phyloP scores from a whole-genome alignment of 1,284 basidiomycete genomes.

The Marasmius oreades region DNA sequence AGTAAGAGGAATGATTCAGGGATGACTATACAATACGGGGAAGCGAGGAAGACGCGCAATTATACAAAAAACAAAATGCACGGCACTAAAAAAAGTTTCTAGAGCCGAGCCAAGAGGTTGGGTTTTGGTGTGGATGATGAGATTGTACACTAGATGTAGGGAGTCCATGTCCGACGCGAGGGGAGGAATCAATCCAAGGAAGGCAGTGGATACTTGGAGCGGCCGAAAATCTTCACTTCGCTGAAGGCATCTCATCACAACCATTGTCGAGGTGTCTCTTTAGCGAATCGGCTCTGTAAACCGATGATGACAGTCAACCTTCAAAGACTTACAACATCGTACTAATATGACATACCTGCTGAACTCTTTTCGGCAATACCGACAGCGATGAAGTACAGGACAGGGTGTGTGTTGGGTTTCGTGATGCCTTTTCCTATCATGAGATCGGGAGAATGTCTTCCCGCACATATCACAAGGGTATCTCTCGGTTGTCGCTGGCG shows the following conservation, averaged over 20 bases:
- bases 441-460: constrained; percentile 71
- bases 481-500: constrained; percentile 46
- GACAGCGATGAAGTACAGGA: constrained; percentile 60
- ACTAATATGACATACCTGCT: constrained; percentile 52
- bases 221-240: background rate
- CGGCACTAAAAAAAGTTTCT: background rate
- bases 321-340: background rate
- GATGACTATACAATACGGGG: background rate
- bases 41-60: background rate
- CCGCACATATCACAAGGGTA: constrained; percentile 68
- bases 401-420: constrained; percentile 67
- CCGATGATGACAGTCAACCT: background rate
- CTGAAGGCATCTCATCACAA: constrained; percentile 13
- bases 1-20: background rate
- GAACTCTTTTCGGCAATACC: constrained; percentile 69
- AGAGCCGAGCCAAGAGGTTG: background rate
- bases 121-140: too few relatives aligned
- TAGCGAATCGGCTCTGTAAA: constrained; percentile 40
- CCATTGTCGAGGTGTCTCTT: constrained; percentile 39
- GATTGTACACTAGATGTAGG: too few relatives aligned
- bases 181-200: background rate
- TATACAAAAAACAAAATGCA: background rate
- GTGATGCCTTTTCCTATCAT: constrained; percentile 75
- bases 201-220: background rate
- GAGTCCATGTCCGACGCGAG: background rate